These are phyloP conservation scores for Phytophthora sp. DNA, from an alignment of 352 stramenopile species.

Conservation along the genomic window DNA sequence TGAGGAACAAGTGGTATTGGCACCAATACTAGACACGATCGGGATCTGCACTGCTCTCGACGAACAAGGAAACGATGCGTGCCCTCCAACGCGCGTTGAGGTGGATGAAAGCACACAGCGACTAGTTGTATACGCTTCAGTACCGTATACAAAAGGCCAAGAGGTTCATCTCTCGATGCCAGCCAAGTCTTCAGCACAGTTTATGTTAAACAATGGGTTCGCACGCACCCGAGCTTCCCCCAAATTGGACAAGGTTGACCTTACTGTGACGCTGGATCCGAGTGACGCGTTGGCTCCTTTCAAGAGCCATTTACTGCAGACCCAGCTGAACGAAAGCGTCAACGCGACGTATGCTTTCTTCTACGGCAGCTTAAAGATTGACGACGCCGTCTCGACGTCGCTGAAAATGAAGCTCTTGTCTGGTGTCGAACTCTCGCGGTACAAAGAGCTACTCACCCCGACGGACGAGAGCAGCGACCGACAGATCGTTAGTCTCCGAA, in stretches of 20 bases:
- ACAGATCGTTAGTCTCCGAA: slow-evolving; percentile 49
- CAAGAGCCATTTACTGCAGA: slow-evolving; percentile 48
- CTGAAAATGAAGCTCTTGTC: slow-evolving; percentile 58
- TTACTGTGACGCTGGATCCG: slow-evolving; percentile 50
- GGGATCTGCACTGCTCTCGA: slow-evolving; percentile 43
- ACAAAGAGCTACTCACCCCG: slow-evolving; percentile 35
- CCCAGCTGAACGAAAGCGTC: slow-evolving; percentile 45
- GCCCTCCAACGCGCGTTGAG: slow-evolving; percentile 33
- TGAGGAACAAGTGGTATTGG: slow-evolving; percentile 46
- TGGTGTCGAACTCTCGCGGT: slow-evolving; percentile 37
- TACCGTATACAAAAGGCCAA: slow-evolving; percentile 35
- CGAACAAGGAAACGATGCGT: slow-evolving; percentile 23
- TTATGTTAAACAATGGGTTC: slow-evolving; percentile 62
- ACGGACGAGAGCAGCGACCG: slow-evolving; percentile 16
- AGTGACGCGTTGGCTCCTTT: slow-evolving; percentile 42
- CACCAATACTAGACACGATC: slow-evolving; percentile 49
- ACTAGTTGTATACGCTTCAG: slow-evolving; percentile 44
- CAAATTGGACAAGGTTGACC: slow-evolving; percentile 49
- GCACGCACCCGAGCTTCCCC: slow-evolving; percentile 22
- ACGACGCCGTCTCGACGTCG: slow-evolving; percentile 29
- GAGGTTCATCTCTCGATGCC: slow-evolving; percentile 41
- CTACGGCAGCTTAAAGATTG: slow-evolving; percentile 24
- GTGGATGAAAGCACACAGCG: slow-evolving; percentile 31
- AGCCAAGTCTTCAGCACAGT: slow-evolving; percentile 44
- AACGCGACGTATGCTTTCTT: slow-evolving; percentile 51